phyloP scores from a whole-genome alignment of 2,329 filamentous ascomycete genomes.

The Claviceps capensis region DNA sequence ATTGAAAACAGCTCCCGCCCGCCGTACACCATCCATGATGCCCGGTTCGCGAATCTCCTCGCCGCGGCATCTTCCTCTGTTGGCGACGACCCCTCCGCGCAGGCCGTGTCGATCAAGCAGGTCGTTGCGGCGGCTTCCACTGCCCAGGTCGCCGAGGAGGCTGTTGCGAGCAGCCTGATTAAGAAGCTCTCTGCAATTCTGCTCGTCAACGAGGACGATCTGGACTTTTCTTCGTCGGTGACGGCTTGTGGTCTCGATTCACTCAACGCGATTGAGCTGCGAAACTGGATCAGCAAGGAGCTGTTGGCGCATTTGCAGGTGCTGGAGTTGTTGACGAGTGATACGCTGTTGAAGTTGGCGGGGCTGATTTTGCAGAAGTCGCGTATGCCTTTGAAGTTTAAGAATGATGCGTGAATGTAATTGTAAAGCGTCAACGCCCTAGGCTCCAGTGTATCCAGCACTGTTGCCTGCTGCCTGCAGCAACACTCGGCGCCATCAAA shows the following conservation, averaged over 20 bases:
- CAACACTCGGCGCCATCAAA: no score
- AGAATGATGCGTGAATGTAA: neutral
- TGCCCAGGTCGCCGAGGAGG: slow-evolving; percentile 9
- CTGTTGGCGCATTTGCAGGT: slow-evolving; percentile 32
- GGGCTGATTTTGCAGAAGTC: slow-evolving; percentile 15
- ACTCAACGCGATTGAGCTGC: slow-evolving; percentile 34
- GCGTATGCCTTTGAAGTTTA: slow-evolving; percentile 9
- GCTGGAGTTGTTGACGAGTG: slow-evolving; percentile 38
- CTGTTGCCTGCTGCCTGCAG: no score
- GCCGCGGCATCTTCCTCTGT: neutral
- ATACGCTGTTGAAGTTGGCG: slow-evolving; percentile 19
- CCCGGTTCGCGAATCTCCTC: slow-evolving; percentile 4
- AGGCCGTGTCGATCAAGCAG: slow-evolving; percentile 9
- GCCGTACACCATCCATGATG: slow-evolving; percentile 31
- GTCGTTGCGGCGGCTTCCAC: neutral
- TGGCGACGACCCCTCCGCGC: slow-evolving; percentile 1
- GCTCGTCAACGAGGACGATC: slow-evolving; percentile 9
- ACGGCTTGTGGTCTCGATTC: slow-evolving; percentile 27
- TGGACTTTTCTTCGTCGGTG: slow-evolving; percentile 9
- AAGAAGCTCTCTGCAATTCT: slow-evolving; percentile 23
- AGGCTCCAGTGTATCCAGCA: no score
- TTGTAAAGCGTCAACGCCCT: no score
- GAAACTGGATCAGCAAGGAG: slow-evolving; percentile 36
- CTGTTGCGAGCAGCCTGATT: slow-evolving; percentile 10
- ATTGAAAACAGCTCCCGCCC: slow-evolving; percentile 28